A percentile compares a stretch with the other conserved stretches of the same genome.
phyloP scores from a whole-genome alignment of 495 filamentous ascomycete species.

The Astrocystis sublimbata region DNA sequence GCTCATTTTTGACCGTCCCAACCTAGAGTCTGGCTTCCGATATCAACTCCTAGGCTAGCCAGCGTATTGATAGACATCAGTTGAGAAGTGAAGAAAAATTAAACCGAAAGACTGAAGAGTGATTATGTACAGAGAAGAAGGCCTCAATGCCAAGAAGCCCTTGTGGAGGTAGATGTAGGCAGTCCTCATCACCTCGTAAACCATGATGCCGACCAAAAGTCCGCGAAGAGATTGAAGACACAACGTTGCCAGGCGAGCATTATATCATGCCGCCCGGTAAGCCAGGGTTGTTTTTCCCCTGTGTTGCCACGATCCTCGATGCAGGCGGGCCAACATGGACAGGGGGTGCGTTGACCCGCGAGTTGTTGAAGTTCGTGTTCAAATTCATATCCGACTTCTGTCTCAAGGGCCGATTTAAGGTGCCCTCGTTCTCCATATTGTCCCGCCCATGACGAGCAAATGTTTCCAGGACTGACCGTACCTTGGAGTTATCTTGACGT shows the following conservation, averaged over 20 bases:
- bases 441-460: slow-evolving; percentile 45
- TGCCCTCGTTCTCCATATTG: slow-evolving; percentile 29
- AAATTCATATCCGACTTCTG: slow-evolving; percentile 33
- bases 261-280: slow-evolving; percentile 51
- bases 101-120: slow-evolving; percentile 23
- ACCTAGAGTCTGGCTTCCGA: slow-evolving; percentile 14
- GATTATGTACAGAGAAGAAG: slow-evolving; percentile 31
- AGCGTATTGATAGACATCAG: slow-evolving; percentile 22
- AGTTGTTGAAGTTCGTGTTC: slow-evolving; percentile 32
- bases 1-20: slow-evolving; percentile 11
- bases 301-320: slow-evolving; percentile 32
- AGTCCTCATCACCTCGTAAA: not conserved
- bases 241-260: not conserved
- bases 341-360: slow-evolving; percentile 45
- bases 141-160: slow-evolving; percentile 16
- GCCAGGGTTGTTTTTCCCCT: slow-evolving; percentile 34
- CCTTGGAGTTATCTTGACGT: slow-evolving; percentile 56
- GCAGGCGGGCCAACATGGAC: slow-evolving; percentile 33
- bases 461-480: slow-evolving; percentile 54
- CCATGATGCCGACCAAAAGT: not conserved
- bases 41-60: slow-evolving; percentile 35
- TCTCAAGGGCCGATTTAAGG: slow-evolving; percentile 51
- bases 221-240: not conserved
- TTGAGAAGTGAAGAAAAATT: slow-evolving; percentile 24
- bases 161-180: slow-evolving; percentile 6